Base-by-base conservation (phyloP, 108 stramenopile genomes). In the Seminavis robusta region DNA sequence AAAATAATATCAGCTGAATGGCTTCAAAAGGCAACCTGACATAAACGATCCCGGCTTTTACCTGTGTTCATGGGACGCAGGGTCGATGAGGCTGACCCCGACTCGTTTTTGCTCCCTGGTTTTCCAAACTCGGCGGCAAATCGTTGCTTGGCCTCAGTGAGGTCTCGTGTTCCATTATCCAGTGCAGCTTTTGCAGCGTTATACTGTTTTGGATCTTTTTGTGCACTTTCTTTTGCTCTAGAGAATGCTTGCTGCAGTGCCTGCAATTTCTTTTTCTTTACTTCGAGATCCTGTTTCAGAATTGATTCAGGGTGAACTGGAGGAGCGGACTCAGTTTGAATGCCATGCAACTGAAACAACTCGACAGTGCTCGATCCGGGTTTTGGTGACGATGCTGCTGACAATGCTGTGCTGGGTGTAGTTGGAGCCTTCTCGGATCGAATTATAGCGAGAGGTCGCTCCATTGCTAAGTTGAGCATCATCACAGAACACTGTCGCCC, bases 401-500 rank as follows among this genome's bases (percentile, higher is more conserved):
- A 63, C 48, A 3, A 33, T 30, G 30, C 10, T 47, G 50, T 59
- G 50, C 50, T 47, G 20, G 48, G 47, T 11, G 36, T 61, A n/a
- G n/a, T n/a, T 41, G 24, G 29, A 49, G 44, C 23, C 56, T 88
- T 92, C 46, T 92, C 90, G 36, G 86, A 77, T 58, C 90, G 63
- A 37, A 92, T 86, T 9, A 92, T 84, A 0, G 80, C 86, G 19
- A 92, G 73, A 28, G 90, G 91, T n/a, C 80, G 59, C 50, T 90
- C 88, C 50, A 94, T 86, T 46, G 82, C 86, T 16, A 88, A 63
- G 56, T 84, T 88, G 0, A 94, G 68, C 27, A 90, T 30, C 61
- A 75, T 84, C 13, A 70, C 72, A 15, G 84, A 84, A 53, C 81
- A 81, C 37, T 88, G 80, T 45, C 63, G 67, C 4, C 59, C 56